phyloP scores from a whole-genome alignment of 2,329 filamentous ascomycete species.

The Aspergillus sp. region DNA sequence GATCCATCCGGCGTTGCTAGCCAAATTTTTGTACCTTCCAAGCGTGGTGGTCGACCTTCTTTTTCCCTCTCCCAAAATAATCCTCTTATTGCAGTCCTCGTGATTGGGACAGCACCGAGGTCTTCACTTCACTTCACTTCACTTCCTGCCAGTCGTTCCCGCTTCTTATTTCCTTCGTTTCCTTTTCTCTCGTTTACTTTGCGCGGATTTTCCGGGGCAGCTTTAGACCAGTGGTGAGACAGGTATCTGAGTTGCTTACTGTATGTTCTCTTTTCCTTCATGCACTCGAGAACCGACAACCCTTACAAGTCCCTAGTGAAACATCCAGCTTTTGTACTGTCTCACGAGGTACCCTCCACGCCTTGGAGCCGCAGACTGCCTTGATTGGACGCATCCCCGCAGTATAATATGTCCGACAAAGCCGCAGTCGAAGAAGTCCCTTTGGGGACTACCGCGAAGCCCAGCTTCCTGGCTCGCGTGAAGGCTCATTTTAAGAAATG shows the following conservation, averaged over 20 bases:
- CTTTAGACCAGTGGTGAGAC: background rate
- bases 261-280: background rate
- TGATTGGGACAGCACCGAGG: constrained; percentile 1
- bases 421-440: constrained; percentile 21
- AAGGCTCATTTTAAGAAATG: constrained; percentile 43
- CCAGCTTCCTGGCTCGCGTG: constrained; percentile 26
- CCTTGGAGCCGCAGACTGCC: constrained; percentile 6
- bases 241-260: background rate
- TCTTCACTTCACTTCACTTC: background rate
- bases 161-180: background rate
- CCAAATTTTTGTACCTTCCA: background rate
- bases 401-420: constrained; percentile 22
- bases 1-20: constrained; percentile 1
- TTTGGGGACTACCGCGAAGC: constrained; percentile 15
- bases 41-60: background rate
- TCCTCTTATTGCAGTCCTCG: background rate
- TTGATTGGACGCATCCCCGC: background rate
- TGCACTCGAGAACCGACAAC: background rate
- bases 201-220: background rate
- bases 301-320: background rate
- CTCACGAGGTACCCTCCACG: background rate
- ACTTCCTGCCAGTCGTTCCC: background rate
- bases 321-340: background rate
- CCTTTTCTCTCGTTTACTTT: background rate
- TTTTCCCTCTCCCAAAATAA: background rate